phyloP scores from a whole-genome alignment of 164 flowering plant species.

The Umbellularia californica region DNA sequence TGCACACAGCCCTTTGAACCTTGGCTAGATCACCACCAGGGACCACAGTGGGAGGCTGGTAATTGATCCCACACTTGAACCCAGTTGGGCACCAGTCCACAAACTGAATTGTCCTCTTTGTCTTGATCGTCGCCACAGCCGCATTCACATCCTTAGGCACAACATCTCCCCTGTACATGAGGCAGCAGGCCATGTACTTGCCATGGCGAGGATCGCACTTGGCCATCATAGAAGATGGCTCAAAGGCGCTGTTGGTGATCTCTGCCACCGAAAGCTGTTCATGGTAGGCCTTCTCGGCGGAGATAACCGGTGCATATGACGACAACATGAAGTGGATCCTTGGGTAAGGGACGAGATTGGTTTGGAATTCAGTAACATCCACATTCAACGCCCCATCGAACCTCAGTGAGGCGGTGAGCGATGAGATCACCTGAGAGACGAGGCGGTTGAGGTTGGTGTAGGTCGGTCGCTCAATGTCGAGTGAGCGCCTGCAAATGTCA shows the following conservation, averaged over 20 bases:
- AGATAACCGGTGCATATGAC: constrained; percentile 51
- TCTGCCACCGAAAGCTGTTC: constrained; percentile 55
- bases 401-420: constrained; percentile 52
- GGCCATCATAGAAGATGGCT: constrained; percentile 58
- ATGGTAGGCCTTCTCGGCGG: constrained; percentile 48
- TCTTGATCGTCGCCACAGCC: constrained; percentile 56
- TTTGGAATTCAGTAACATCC: constrained; percentile 56
- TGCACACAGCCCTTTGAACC: constrained; percentile 57
- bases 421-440: constrained; percentile 56
- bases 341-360: constrained; percentile 57
- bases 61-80: constrained; percentile 54
- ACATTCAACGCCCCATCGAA: constrained; percentile 58
- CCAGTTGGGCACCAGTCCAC: constrained; percentile 63
- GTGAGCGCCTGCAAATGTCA: constrained; percentile 49
- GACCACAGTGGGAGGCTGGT: constrained; percentile 59
- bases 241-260: constrained; percentile 55
- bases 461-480: constrained; percentile 56
- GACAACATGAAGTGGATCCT: constrained; percentile 59
- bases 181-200: constrained; percentile 55
- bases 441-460: constrained; percentile 56
- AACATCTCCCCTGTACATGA: constrained; percentile 54
- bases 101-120: constrained; percentile 56
- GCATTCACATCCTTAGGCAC: constrained; percentile 60
- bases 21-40: constrained; percentile 58
- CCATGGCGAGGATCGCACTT: constrained; percentile 56